Percentiles rank a stretch among this genome's conserved stretches.
phyloP scores from a whole-genome alignment of 2,329 filamentous ascomycete genomes.

The Sporothrix curviconia region DNA sequence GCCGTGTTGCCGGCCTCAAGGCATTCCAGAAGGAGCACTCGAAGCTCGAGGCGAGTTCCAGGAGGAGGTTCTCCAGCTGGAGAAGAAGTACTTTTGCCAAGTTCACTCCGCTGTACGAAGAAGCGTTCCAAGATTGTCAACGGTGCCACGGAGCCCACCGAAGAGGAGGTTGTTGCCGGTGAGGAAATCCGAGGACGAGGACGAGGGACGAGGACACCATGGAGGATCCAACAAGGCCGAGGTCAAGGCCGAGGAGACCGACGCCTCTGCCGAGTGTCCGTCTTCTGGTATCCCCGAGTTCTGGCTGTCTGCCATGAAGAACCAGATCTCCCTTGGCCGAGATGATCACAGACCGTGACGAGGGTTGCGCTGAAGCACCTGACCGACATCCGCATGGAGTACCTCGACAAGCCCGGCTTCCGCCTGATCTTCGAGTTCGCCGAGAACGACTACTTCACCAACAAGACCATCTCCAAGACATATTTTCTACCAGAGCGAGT shows the following conservation, averaged over 20 bases:
- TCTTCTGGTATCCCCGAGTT: slow-evolving; percentile 91
- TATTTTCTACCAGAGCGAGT: slow-evolving; percentile 99
- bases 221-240: slow-evolving; percentile 47
- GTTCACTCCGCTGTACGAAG: slow-evolving; percentile 93
- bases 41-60: slow-evolving; percentile 97
- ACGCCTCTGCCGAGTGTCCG: slow-evolving; percentile 41
- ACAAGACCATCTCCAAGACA: slow-evolving; percentile 95
- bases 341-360: slow-evolving; percentile 97
- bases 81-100: slow-evolving; percentile 99
- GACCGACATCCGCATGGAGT: slow-evolving; percentile 96
- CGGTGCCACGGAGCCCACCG: slow-evolving; percentile 75
- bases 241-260: slow-evolving; percentile 47
- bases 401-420: slow-evolving; percentile 97
- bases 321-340: slow-evolving; percentile 94
- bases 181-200: slow-evolving; percentile 69
- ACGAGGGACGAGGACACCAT: slow-evolving; percentile 52
- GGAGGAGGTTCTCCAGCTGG: slow-evolving; percentile 92
- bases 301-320: slow-evolving; percentile 99
- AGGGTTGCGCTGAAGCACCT: slow-evolving; percentile 86
- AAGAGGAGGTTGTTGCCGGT: slow-evolving; percentile 79
- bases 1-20: slow-evolving; percentile 90
- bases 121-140: slow-evolving; percentile 92
- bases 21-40: slow-evolving; percentile 98
- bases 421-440: slow-evolving; percentile 95
- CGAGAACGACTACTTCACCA: slow-evolving; percentile 93